Base-by-base conservation (phyloP, 495 filamentous ascomycete genomes). In the Pseudomonodictys pantanalensis region DNA sequence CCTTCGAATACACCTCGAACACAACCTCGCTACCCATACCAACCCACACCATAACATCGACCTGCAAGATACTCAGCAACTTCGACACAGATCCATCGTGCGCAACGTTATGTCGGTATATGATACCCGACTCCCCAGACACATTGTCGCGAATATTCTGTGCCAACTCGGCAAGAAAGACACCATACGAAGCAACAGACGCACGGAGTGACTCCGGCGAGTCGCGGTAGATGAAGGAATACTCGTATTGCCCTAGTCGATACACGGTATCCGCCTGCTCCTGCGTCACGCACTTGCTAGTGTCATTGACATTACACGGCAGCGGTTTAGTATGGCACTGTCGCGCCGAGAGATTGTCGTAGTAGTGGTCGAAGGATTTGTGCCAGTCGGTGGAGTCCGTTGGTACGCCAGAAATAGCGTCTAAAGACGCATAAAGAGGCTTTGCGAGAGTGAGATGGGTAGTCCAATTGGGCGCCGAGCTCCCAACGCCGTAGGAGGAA, bases 41-140 rank as follows among this genome's bases (percentile, higher is more conserved):
- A 0, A 85, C 86, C 86, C 86, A 90, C 3, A 87, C 81, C 85
- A 89, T 89, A 35, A 71, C 64, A 33, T 86, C 81, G 3, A 84
- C 64, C 66, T 89, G 86, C 56, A 90, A 67, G n/a, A 87, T 76
- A 3, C 76, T 75, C 24, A 90, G 66, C n/a, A 90, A 58, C 3
- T 77, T 70, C 7, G 80, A 80, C 10, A 90, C 64, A 18, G 80
- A 84, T 10, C 86, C 86, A 61, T 89, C 86, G 62, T 90, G 86
- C 17, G 83, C 86, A 50, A 90, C 71, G 53, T 88, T 86, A 66
- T 90, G 85, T 44, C 78, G 67, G 65, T 86, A 89, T 29, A 77
- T 74, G 2, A 79, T 70, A 25, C 68, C 49, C 17, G 58, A 61
- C 11, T 66, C 68, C 9, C 71, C 74, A 12, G 65, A 65, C 12